phyloP scores from a whole-genome alignment of 108 stramenopile species.

The Conticribra weissflogii region DNA sequence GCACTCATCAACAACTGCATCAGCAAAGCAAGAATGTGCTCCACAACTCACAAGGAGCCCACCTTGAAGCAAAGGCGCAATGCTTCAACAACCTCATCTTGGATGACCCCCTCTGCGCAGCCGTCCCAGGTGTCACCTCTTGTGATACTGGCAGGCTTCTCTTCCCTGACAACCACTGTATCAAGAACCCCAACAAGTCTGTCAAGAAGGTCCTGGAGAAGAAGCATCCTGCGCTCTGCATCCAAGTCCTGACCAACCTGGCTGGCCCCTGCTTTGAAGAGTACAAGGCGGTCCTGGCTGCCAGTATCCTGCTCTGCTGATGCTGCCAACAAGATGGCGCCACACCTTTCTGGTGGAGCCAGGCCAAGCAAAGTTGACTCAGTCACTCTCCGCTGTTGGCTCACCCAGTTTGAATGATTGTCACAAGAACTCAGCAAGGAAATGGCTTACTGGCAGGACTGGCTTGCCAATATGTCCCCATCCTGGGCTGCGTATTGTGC shows the following conservation, averaged over 20 bases:
- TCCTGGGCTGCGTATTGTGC: no score
- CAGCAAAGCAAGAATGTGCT: neutral
- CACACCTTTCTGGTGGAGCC: no score
- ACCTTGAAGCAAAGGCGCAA: neutral
- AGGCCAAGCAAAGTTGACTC: no score
- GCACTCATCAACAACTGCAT: neutral
- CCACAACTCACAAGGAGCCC: neutral
- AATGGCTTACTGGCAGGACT: no score
- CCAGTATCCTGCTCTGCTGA: no score
- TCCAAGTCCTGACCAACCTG: neutral
- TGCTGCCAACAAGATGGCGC: no score
- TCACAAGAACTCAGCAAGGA: no score
- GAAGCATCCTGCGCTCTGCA: neutral
- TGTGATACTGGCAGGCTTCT: neutral
- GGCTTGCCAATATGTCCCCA: no score
- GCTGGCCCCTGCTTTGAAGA: neutral
- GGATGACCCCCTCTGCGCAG: neutral
- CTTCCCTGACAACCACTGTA: neutral
- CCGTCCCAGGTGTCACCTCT: neutral
- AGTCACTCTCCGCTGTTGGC: no score
- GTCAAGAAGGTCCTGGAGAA: neutral
- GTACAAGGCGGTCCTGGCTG: no score
- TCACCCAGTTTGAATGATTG: no score
- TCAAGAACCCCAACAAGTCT: neutral
- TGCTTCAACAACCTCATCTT: neutral